These are phyloP conservation scores for Phytophthora pinifolia DNA, from an alignment of 352 stramenopile genomes.

Conservation along the genomic window DNA sequence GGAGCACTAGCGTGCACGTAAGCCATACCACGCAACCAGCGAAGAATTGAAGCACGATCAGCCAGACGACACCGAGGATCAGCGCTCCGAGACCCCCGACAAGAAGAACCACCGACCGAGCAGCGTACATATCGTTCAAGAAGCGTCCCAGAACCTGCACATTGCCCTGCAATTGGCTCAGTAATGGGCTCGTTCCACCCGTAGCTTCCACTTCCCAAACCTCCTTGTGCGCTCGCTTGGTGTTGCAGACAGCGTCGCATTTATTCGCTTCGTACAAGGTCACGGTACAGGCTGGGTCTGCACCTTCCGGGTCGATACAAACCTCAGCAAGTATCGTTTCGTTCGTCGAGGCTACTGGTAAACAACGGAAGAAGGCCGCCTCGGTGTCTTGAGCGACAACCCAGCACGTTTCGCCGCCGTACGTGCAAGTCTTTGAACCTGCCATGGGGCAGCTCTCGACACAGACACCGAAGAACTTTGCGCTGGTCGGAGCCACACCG, in stretches of 20 bases:
- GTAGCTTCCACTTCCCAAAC: constrained; percentile 61
- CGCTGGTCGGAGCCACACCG: constrained; percentile 43
- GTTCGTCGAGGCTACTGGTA: constrained; percentile 64
- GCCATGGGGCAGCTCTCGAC: constrained; percentile 54
- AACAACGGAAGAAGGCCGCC: constrained; percentile 67
- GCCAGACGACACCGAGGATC: constrained; percentile 63
- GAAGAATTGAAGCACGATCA: constrained; percentile 80
- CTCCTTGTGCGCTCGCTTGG: constrained; percentile 65
- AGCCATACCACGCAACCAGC: constrained; percentile 79
- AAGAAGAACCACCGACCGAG: constrained; percentile 56
- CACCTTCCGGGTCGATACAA: constrained; percentile 62
- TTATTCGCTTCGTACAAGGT: constrained; percentile 33
- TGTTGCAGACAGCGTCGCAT: constrained; percentile 54
- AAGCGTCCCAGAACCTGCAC: constrained; percentile 63
- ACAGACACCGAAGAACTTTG: constrained; percentile 83
- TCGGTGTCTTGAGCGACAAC: constrained; percentile 48
- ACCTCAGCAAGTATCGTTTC: constrained; percentile 56
- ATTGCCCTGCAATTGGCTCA: constrained; percentile 69
- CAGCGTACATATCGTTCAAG: constrained; percentile 72
- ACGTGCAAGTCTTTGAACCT: constrained; percentile 66
- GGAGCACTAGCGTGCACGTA: constrained; percentile 65
- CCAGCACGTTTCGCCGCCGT: constrained; percentile 74
- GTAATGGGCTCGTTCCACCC: constrained; percentile 51
- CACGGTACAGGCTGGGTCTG: constrained; percentile 54
- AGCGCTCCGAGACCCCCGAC: constrained; percentile 55